Evolutionary conservation across 805 yeast species (phyloP), one percentile per base, ranked within the genome.

Genomic region (Wickerhamomyces sydowiorum): DNA sequence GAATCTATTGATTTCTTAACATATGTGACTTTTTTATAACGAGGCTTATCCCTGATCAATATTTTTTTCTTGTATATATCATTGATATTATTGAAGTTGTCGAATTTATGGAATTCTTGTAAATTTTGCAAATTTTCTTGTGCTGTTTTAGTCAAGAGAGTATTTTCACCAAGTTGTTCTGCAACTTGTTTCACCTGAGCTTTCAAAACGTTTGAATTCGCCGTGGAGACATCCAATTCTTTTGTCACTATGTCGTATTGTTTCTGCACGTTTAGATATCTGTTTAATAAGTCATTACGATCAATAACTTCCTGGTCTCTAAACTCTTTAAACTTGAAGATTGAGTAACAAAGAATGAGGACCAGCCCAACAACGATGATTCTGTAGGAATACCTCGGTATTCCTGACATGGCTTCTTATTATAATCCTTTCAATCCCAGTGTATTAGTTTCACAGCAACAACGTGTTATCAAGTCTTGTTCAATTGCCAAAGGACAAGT

Each of bases 21-120:
- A 29, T 45, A 47, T 5, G 39, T 41, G 4, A 38, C 40, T 36
- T 41, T 49, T 27, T 45, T 38, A 24, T 49, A 49, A 17, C 43
- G 39, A 9, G 53, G 50, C 1, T 10, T 12, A 2, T 29, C 36
- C n/a, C 39, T 42, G n/a, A 13, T 10, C 24, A 29, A 37, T 2
- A 15, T 19, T 23, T 20, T 7, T 7, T 42, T 25, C 38, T 47
- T 47, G 13, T 29, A 29, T 8, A 12, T 14, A 8, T 7, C 7
- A 29, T 29, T 29, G 5, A 29, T 17, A 24, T 19, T 13, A 3
- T 32, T 18, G 21, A 20, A 8, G n/a, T n/a, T n/a, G n/a, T n/a
- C n/a, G n/a, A n/a, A n/a, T n/a, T n/a, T n/a, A n/a, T n/a, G n/a
- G n/a, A n/a, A n/a, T n/a, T n/a, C n/a, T n/a, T n/a, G n/a, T n/a